A percentile compares a stretch with the other conserved stretches of the same genome.
Evolutionary conservation across 306 rosid genomes (phyloP).

Genomic region (Prunus mume): DNA sequence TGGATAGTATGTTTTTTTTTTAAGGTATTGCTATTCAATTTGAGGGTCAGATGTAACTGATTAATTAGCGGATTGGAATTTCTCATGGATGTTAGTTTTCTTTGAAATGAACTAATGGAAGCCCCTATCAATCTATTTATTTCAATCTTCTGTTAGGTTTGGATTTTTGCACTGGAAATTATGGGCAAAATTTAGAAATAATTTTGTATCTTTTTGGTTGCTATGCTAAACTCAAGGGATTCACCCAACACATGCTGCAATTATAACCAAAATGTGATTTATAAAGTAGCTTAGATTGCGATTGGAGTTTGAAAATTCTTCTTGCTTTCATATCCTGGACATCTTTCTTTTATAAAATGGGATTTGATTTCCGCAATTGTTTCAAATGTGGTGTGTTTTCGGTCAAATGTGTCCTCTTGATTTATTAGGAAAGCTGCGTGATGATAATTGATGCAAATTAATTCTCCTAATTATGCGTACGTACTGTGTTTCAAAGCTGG

Average conservation of each 20-base stretch:
- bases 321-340: too few relatives aligned
- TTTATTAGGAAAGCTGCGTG: too few relatives aligned
- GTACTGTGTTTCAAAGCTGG: too few relatives aligned
- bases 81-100: conserved; percentile 9
- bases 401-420: too few relatives aligned
- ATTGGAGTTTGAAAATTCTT: too few relatives aligned
- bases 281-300: too few relatives aligned
- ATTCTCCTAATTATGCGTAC: too few relatives aligned
- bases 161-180: not conserved
- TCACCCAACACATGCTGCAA: not conserved
- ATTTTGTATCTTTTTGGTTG: not conserved
- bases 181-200: not conserved
- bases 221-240: not conserved
- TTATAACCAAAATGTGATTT: too few relatives aligned
- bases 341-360: too few relatives aligned
- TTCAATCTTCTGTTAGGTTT: conserved; percentile 6
- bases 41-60: conserved; percentile 1
- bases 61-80: not conserved
- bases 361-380: too few relatives aligned
- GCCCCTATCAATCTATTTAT: not conserved
- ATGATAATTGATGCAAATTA: too few relatives aligned
- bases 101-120: not conserved
- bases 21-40: not conserved
- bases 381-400: too few relatives aligned
- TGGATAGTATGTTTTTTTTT: not conserved